Conservation (phyloP, 768 basidiomycete species). For the Hypholoma sublateritium region DNA sequence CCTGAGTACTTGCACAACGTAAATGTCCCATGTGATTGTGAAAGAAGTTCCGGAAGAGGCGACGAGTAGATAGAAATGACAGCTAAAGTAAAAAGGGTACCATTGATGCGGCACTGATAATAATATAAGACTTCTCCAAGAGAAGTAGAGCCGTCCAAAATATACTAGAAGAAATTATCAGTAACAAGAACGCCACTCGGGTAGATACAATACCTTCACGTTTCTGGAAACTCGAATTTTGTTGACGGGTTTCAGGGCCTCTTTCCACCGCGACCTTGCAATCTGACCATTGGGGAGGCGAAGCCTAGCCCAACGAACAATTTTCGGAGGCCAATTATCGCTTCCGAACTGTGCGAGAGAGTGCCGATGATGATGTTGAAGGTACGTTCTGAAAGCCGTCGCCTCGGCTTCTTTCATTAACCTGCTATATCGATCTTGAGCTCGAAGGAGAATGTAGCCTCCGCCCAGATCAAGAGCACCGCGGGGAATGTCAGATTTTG, state of each 20-base stretch:
- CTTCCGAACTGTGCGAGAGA: neutral
- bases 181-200: too few relatives aligned
- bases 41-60: too few relatives aligned
- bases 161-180: too few relatives aligned
- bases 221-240: too few relatives aligned
- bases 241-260: neutral
- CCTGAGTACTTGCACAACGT: too few relatives aligned
- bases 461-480: conserved; percentile 7
- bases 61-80: too few relatives aligned
- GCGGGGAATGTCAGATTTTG: neutral
- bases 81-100: too few relatives aligned
- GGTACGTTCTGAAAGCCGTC: neutral
- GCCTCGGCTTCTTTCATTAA: neutral
- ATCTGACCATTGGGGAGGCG: conserved; percentile 3
- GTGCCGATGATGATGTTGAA: neutral
- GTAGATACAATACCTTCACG: too few relatives aligned
- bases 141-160: too few relatives aligned
- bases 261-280: neutral
- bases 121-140: too few relatives aligned
- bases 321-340: neutral
- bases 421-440: neutral
- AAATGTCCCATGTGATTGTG: too few relatives aligned
- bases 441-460: conserved; percentile 12
- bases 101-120: too few relatives aligned
- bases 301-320: neutral